These are phyloP conservation scores for Fragilaria radians DNA, from an alignment of 108 stramenopile species.

Conservation along the genomic window DNA sequence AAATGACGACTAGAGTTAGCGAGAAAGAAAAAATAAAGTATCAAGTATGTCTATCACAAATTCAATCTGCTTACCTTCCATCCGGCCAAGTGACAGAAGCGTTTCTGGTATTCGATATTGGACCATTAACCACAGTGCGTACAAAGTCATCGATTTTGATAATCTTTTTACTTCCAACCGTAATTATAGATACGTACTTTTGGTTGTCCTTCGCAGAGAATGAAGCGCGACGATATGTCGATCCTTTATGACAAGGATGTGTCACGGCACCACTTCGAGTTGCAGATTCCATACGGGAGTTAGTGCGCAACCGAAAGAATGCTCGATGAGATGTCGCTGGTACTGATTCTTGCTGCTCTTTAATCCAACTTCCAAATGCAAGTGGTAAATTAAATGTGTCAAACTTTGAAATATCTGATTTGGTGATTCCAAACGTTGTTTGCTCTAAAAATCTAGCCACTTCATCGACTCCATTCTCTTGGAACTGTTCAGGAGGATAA, in stretches of 20 bases:
- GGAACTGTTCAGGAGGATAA: conserved; percentile 2
- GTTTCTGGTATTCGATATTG: too few relatives aligned
- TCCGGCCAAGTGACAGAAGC: too few relatives aligned
- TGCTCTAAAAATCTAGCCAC: conserved; percentile 46
- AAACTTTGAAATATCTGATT: conserved; percentile 26
- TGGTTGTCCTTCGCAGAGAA: neutral
- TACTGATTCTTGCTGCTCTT: conserved; percentile 31
- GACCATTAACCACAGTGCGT: too few relatives aligned
- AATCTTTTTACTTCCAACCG: too few relatives aligned
- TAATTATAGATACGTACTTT: neutral
- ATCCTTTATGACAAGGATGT: conserved; percentile 25
- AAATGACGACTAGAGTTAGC: neutral
- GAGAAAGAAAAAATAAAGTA: too few relatives aligned
- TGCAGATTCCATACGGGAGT: conserved; percentile 21
- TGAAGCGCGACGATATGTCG: conserved; percentile 15
- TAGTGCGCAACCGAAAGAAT: conserved; percentile 29
- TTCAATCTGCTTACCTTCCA: too few relatives aligned
- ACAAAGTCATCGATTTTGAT: too few relatives aligned
- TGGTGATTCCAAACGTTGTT: conserved; percentile 44
- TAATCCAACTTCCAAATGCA: conserved; percentile 23
- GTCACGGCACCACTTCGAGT: conserved; percentile 8
- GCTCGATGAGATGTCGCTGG: conserved; percentile 31
- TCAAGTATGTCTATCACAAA: too few relatives aligned
- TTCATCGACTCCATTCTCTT: conserved; percentile 10
- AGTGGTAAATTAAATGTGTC: conserved; percentile 13